A percentile compares a stretch with the other conserved stretches of the same genome.
Evolutionary conservation across 2,329 filamentous ascomycete genomes (phyloP).

Genomic region (Cytospora leucostoma): DNA sequence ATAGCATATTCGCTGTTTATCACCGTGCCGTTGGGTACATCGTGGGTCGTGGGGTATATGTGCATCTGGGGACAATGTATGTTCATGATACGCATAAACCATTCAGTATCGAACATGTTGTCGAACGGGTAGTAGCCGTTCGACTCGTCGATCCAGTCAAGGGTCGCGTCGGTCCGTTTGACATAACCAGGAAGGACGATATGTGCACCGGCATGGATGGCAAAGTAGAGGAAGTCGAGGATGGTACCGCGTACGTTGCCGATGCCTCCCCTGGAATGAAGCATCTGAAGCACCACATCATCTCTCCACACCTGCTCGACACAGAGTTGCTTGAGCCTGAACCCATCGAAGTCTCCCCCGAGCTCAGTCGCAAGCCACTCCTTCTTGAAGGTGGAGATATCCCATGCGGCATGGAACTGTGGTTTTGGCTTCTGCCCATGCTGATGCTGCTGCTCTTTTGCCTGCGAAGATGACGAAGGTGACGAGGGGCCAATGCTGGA

Average conservation of each 20-base stretch:
- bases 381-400: constrained; percentile 4
- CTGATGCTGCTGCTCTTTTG: neutral
- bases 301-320: constrained; percentile 1
- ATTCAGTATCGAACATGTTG: constrained; percentile 16
- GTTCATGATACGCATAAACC: neutral
- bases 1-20: neutral
- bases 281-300: constrained; percentile 14
- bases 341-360: constrained; percentile 4
- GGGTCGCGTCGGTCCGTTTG: constrained; percentile 15
- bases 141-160: constrained; percentile 18
- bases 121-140: constrained; percentile 16
- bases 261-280: constrained; percentile 8
- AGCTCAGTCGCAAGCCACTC: constrained; percentile 16
- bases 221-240: constrained; percentile 20
- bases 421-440: neutral
- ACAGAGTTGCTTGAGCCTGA: neutral
- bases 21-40: neutral
- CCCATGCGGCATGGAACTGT: neutral
- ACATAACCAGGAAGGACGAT: constrained; percentile 13
- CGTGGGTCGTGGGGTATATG: constrained; percentile 17
- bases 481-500: neutral
- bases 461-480: neutral
- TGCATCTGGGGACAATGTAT: constrained; percentile 14
- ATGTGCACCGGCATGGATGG: constrained; percentile 7
- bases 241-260: constrained; percentile 17